Conservation (phyloP, 345 rosid species). For the Boechera divaricarpa region DNA sequence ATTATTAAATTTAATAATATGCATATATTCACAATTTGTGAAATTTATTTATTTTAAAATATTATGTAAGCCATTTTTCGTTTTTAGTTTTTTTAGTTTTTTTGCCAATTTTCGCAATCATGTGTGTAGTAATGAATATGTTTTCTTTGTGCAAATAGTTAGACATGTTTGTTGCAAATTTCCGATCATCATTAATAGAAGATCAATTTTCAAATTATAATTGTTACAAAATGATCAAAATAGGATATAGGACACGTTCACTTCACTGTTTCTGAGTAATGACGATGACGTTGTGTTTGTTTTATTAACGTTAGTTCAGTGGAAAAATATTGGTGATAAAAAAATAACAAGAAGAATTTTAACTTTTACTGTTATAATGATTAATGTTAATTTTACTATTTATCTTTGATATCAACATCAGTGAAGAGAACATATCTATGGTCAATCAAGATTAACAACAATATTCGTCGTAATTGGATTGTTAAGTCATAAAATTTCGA, state of each 20-base stretch:
- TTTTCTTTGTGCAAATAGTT: background rate
- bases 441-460: background rate
- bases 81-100: too few relatives aligned
- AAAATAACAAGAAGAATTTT: background rate
- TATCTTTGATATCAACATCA: background rate
- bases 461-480: background rate
- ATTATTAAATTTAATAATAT: too few relatives aligned
- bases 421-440: background rate
- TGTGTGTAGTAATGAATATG: background rate
- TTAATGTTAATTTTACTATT: background rate
- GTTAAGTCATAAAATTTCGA: background rate
- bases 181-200: background rate
- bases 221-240: background rate
- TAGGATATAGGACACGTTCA: background rate
- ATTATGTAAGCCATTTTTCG: background rate
- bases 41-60: background rate
- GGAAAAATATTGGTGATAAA: background rate
- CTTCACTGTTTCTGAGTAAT: background rate
- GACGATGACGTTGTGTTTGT: slow-evolving; percentile 3
- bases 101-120: background rate
- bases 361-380: background rate
- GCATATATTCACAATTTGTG: background rate
- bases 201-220: background rate
- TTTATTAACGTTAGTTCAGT: slow-evolving; percentile 1
- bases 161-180: background rate